These are phyloP conservation scores for Fusarium protoensiforme DNA, from an alignment of 2,329 filamentous ascomycete genomes.

Conservation along the genomic window DNA sequence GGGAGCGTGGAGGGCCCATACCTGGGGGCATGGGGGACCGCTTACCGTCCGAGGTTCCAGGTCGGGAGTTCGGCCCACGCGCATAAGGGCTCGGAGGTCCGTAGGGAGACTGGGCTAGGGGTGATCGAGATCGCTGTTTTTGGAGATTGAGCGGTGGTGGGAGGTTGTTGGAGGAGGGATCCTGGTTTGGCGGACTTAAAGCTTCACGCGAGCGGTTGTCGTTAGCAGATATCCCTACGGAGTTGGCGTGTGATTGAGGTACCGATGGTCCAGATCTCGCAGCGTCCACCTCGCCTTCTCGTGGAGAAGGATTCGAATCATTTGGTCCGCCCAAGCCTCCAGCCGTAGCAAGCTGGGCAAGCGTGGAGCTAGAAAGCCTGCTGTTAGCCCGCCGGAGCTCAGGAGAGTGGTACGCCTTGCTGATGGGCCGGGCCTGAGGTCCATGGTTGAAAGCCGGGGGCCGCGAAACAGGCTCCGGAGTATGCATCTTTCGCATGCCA, in stretches of 20 bases:
- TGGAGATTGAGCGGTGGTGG: slow-evolving; percentile 56
- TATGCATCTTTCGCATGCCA: slow-evolving; percentile 65
- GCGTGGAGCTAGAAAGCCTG: slow-evolving; percentile 83
- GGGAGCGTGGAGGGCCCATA: slow-evolving; percentile 43
- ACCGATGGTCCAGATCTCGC: slow-evolving; percentile 58
- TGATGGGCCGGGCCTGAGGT: slow-evolving; percentile 75
- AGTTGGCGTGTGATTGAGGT: slow-evolving; percentile 61
- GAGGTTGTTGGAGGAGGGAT: slow-evolving; percentile 50
- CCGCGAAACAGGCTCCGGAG: slow-evolving; percentile 79
- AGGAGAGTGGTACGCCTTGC: slow-evolving; percentile 76
- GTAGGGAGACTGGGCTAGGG: slow-evolving; percentile 52
- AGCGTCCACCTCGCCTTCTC: slow-evolving; percentile 48
- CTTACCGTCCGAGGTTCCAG: slow-evolving; percentile 47
- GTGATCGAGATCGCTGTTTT: slow-evolving; percentile 57
- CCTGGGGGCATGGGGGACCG: slow-evolving; percentile 45
- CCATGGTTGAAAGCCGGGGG: slow-evolving; percentile 85
- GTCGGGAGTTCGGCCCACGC: slow-evolving; percentile 46
- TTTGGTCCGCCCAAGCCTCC: slow-evolving; percentile 62
- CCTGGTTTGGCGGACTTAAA: slow-evolving; percentile 54
- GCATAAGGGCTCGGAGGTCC: slow-evolving; percentile 47
- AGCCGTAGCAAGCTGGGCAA: slow-evolving; percentile 82
- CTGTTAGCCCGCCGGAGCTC: slow-evolving; percentile 85
- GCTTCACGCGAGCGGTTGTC: slow-evolving; percentile 64
- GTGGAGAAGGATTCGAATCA: slow-evolving; percentile 44
- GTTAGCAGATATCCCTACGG: slow-evolving; percentile 66